Evolutionary conservation across 1,139 yeast species (phyloP).

Genomic region (Geotrichum australiense): DNA sequence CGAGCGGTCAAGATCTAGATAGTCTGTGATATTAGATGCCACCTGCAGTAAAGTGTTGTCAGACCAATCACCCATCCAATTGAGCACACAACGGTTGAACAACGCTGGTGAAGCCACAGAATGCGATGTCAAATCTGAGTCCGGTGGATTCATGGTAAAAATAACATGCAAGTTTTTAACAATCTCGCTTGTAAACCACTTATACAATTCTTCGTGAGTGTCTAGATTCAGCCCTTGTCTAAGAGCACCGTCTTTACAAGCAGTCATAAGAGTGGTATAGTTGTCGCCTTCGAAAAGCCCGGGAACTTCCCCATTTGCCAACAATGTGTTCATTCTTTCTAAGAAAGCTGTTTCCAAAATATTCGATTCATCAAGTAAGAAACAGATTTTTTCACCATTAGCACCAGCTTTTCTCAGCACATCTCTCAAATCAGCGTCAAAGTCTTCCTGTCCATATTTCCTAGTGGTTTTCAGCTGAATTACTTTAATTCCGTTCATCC

Average conservation of each 20-base stretch:
- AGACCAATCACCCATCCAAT: slow-evolving; percentile 90
- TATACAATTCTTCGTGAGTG: slow-evolving; percentile 62
- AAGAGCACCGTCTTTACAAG: slow-evolving; percentile 55
- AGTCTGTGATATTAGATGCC: slow-evolving; percentile 39
- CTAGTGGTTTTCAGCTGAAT: slow-evolving; percentile 53
- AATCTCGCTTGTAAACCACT: slow-evolving; percentile 68
- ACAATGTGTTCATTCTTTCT: slow-evolving; percentile 84
- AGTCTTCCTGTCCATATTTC: slow-evolving; percentile 52
- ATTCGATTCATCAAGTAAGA: slow-evolving; percentile 75
- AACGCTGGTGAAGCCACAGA: slow-evolving; percentile 81
- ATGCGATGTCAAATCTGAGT: slow-evolving; percentile 35
- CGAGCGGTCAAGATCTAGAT: slow-evolving; percentile 49
- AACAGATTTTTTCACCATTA: slow-evolving; percentile 58
- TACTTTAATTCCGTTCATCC: slow-evolving; percentile 76
- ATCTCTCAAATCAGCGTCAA: slow-evolving; percentile 56
- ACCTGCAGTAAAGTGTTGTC: slow-evolving; percentile 45
- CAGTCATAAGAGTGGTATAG: slow-evolving; percentile 43
- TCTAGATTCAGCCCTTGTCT: slow-evolving; percentile 59
- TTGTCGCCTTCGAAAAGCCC: slow-evolving; percentile 84
- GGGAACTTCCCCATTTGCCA: slow-evolving; percentile 91
- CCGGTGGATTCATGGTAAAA: slow-evolving; percentile 62
- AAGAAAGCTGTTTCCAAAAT: slow-evolving; percentile 71
- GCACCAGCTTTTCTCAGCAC: slow-evolving; percentile 47
- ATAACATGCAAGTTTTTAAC: slow-evolving; percentile 74
- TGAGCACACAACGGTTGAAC: slow-evolving; percentile 81